Percentiles rank a stretch among this genome's conserved stretches.
phyloP scores from a whole-genome alignment of 2,329 filamentous ascomycete species.

The Diaporthe sp. region DNA sequence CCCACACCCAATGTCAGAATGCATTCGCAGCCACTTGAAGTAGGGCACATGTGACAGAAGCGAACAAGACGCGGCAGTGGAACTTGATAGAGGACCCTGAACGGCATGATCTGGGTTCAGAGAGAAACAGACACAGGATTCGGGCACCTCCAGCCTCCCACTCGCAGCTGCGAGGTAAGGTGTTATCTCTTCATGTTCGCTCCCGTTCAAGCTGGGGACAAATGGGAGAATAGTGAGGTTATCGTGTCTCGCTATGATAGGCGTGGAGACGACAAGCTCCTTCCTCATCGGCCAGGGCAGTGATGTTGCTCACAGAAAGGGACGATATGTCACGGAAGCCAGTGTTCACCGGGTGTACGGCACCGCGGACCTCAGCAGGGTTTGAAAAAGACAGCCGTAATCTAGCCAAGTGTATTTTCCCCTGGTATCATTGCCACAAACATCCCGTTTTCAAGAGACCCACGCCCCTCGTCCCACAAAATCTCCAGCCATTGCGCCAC shows the following conservation, averaged over 20 bases:
- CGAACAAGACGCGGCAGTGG: too few relatives aligned
- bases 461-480: neutral
- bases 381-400: neutral
- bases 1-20: neutral
- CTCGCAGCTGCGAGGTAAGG: too few relatives aligned
- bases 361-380: too few relatives aligned
- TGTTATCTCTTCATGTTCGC: too few relatives aligned
- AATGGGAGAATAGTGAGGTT: neutral
- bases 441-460: neutral
- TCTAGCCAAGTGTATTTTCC: neutral
- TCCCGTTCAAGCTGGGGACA: neutral
- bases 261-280: neutral
- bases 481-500: constrained; percentile 9
- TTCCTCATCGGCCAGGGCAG: neutral
- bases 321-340: too few relatives aligned
- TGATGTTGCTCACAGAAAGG: neutral
- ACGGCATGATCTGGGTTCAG: too few relatives aligned
- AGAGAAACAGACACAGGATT: too few relatives aligned
- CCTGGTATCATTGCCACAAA: constrained; percentile 23
- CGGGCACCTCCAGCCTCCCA: too few relatives aligned
- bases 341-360: too few relatives aligned
- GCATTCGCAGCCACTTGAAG: neutral
- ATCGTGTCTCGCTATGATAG: neutral
- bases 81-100: too few relatives aligned
- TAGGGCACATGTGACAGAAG: too few relatives aligned